Conservation (phyloP, 352 stramenopile genomes). For the Aphanomyces astaci region DNA sequence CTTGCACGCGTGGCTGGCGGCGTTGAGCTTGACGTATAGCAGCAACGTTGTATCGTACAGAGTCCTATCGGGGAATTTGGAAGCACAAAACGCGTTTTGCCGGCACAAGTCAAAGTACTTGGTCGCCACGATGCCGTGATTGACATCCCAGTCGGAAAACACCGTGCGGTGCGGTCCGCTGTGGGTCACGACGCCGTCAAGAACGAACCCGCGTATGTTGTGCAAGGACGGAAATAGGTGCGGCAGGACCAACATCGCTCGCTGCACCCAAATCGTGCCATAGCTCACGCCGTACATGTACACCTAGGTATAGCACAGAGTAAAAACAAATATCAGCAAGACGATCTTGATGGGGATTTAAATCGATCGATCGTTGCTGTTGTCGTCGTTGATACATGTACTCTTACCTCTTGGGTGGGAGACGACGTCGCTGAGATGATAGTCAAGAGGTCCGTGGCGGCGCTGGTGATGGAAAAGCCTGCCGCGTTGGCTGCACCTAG, state of each 20-base stretch:
- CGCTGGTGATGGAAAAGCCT: conserved; percentile 59
- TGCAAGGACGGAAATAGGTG: conserved; percentile 26
- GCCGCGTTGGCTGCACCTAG: conserved; percentile 23
- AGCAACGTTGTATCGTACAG: conserved; percentile 21
- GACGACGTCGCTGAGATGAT: conserved; percentile 35
- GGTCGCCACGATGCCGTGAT: conserved; percentile 32
- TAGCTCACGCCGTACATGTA: conserved; percentile 64
- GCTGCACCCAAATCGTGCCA: conserved; percentile 50
- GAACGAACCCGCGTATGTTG: conserved; percentile 37
- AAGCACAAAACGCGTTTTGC: conserved; percentile 22
- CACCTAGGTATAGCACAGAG: background rate
- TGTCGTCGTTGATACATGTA: no score
- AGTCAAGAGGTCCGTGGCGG: conserved; percentile 50
- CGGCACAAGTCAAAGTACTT: conserved; percentile 27
- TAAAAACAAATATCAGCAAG: no score
- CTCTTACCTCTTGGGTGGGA: conserved; percentile 1
- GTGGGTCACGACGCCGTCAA: conserved; percentile 41
- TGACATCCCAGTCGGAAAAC: conserved; percentile 34
- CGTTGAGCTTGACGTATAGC: conserved; percentile 27
- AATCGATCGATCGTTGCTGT: no score
- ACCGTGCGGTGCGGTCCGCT: conserved; percentile 27
- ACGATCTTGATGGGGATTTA: no score
- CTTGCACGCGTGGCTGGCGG: conserved; percentile 29
- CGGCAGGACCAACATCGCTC: background rate
- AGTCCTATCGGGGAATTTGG: conserved; percentile 20